Conservation (phyloP, 2,329 filamentous ascomycete species). For the Metarhizium album region DNA sequence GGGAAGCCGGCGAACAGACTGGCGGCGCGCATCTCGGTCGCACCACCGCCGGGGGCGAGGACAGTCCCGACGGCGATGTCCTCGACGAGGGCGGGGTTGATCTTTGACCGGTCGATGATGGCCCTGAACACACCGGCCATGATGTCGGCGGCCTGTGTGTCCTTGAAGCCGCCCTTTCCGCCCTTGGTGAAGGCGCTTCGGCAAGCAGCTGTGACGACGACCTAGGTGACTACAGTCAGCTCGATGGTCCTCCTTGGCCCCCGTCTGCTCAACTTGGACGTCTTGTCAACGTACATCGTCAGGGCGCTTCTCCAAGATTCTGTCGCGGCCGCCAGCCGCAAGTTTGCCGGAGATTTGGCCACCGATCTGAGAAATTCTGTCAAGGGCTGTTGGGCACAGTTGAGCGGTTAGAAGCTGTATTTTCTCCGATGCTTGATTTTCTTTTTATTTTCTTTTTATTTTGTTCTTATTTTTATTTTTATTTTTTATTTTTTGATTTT, state of each 20-base stretch:
- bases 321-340: slow-evolving; percentile 38
- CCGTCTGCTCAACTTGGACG: too few species aligned
- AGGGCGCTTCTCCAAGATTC: slow-evolving; percentile 53
- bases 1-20: slow-evolving; percentile 86
- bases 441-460: too few species aligned
- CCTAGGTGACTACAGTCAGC: slow-evolving; percentile 31
- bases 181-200: slow-evolving; percentile 89
- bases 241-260: background rate
- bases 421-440: too few species aligned
- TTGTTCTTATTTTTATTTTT: too few species aligned
- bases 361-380: slow-evolving; percentile 49
- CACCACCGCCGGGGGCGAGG: slow-evolving; percentile 83
- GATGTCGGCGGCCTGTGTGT: slow-evolving; percentile 78
- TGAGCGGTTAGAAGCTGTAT: background rate
- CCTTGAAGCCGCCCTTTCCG: slow-evolving; percentile 90
- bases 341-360: slow-evolving; percentile 54
- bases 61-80: slow-evolving; percentile 90
- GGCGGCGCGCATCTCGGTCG: slow-evolving; percentile 93
- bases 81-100: slow-evolving; percentile 80
- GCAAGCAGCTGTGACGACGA: slow-evolving; percentile 87
- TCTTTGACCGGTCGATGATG: slow-evolving; percentile 73
- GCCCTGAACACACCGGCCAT: slow-evolving; percentile 74
- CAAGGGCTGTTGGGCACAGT: slow-evolving; percentile 33
- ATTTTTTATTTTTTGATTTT: too few species aligned
- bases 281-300: slow-evolving; percentile 58